Evolutionary conservation across 225 moss, liverwort and hornwort species (phyloP), one percentile per base, ranked within the genome.

Genomic region (Lunularia cruciata): DNA sequence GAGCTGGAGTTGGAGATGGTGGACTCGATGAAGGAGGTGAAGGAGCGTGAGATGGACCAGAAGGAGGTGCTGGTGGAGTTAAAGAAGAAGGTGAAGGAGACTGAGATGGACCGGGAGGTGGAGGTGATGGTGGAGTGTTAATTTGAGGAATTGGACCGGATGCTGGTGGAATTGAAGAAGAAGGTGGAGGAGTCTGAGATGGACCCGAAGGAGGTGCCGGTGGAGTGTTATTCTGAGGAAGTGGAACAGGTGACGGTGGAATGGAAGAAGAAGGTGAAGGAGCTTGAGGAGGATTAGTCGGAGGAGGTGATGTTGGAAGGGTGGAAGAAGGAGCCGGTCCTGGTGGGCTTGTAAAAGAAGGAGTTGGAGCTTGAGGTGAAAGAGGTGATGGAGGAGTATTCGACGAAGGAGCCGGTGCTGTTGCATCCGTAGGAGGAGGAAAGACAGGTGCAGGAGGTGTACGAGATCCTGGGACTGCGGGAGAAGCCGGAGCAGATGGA

Each of bases 391-490:
- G 18, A 15, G 58, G 45, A 0, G 78, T 73, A 32, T 56, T 66
- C 11, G 77, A 19, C 40, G 73, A 42, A 6, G 81, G 77, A 12
- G 68, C 62, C 8, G 79, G 75, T n/a, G 68, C n/a, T n/a, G n/a
- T n/a, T n/a, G n/a, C n/a, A n/a, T n/a, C n/a, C n/a, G n/a, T n/a
- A n/a, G n/a, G 40, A 18, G 82, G 76, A 56, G 60, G 28, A 20
- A 84, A 70, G 7, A 72, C 59, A 70, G 68, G 26, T 1, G 22
- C 53, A 4, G 73, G 10, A 7, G 69, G 52, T 2, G 60, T 31
- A 13, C 73, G 82, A 10, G 72, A 11, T 2, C 75, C 76, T 8
- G 79, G 5, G 0, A 79, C 52, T 0, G 61, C 9, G 6, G 73
- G 13, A n/a, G n/a, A n/a, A 8, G 78, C 20, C 2, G 75, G n/a